A percentile compares a stretch with the other conserved stretches of the same genome.
Evolutionary conservation across 129 eudicot species (phyloP).

Genomic region (Centaurea solstitialis): DNA sequence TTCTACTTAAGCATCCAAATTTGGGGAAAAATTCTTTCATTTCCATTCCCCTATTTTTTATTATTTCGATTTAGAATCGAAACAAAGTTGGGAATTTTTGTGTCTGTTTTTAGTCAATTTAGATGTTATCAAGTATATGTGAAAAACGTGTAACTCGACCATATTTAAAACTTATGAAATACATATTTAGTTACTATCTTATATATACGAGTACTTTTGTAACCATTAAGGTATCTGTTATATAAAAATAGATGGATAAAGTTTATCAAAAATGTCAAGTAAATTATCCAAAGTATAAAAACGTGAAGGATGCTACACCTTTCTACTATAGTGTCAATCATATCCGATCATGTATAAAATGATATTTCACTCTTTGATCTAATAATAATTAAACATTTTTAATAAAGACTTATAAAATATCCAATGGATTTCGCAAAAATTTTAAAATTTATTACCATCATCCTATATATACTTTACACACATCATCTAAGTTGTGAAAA

Average conservation of each 20-base stretch:
- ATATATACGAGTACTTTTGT: background rate
- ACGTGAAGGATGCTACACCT: no score
- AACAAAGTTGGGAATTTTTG: background rate
- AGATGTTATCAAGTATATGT: background rate
- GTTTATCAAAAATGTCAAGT: background rate
- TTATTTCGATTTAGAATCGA: background rate
- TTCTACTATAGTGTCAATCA: no score
- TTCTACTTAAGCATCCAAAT: no score
- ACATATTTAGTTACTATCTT: no score
- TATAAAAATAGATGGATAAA: background rate
- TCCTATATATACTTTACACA: no score
- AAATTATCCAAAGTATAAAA: background rate
- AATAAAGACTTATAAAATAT: no score
- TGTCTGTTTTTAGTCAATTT: background rate
- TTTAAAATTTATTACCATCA: background rate
- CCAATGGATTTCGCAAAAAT: background rate
- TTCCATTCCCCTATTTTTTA: no score
- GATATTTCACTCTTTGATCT: background rate
- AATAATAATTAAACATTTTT: no score
- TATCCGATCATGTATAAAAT: background rate
- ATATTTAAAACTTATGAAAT: no score
- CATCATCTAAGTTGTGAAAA: no score
- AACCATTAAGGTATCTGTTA: background rate
- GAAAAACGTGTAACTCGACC: background rate
- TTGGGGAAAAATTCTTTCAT: no score